Evolutionary conservation across 1,139 yeast species (phyloP), one percentile per base, ranked within the genome.

Genomic region (Pichia sp.): DNA sequence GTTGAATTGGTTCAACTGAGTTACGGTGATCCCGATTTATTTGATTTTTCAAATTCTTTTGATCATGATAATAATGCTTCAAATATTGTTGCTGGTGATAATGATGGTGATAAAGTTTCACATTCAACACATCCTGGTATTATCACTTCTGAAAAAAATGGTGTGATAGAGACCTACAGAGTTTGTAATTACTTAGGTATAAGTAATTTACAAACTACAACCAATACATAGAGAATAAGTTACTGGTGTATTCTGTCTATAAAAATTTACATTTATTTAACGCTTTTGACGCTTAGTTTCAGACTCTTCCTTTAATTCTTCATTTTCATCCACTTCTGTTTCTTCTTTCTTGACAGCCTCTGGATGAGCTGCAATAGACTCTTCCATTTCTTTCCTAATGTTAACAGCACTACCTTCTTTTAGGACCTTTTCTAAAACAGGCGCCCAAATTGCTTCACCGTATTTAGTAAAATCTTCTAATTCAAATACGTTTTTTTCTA

Each of bases 381-480:
- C 52, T 33, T 56, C 60, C 53, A 68, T 51, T 44, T 62, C 68
- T 42, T 62, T 53, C 44, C 54, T 53, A 25, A 78, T 63, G 55
- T 76, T 63, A 2, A 71, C 64, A 1, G 62, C 61, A 5, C 73
- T 63, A 1, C 80, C 80, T 31, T 67, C 59, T 16, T 22, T 30
- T 29, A 77, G 63, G 3, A 84, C 88, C 47, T 73, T 67, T 55
- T 70, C 68, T 60, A 87, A 70, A 0, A 83, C 88, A 4, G 75
- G 75, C 1, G 81, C 83, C 96, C 96, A 89, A 1, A 82, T 73
- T 45, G 74, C 74, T 52, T 80, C 82, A 50, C 76, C 77, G 34
- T 76, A 71, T 3, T 79, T 74, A 34, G 75, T 75, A 61, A 90
- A 84, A 63, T 87, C 93, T 45, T 75, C 77, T 38, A 86, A 56